Base-by-base conservation (phyloP, 129 eudicot genomes). In the Centella asiatica region DNA sequence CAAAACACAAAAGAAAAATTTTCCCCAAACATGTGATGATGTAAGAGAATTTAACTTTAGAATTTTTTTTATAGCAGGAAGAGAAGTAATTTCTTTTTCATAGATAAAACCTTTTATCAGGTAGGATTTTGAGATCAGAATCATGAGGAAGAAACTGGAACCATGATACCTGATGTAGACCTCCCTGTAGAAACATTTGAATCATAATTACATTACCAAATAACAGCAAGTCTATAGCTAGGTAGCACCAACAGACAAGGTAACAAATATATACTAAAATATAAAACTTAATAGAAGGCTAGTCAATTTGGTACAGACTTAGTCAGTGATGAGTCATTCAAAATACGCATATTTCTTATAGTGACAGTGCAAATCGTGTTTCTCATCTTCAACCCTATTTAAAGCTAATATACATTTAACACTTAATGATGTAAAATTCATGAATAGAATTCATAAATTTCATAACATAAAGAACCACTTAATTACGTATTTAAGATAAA, bases 91-190 rank as follows among this genome's bases (percentile, higher is more conserved):
- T n/a, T n/a, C n/a, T n/a, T n/a, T n/a, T n/a, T n/a, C n/a, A n/a
- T n/a, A n/a, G n/a, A n/a, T n/a, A n/a, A n/a, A n/a, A 92, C 99
- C 99, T 92, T 76, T 76, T 78, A 65, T 92, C 99, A 24, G 89
- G 72, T 39, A 80, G 60, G 17, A 70, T 46, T 52, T 56, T 87
- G 67, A 79, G 68, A 62, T 85, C 95, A 33, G 81, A 74, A 63
- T 92, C 96, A 58, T 75, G 71, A 1, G 99, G 95, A 65, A 92
- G 99, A 77, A 79, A 84, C 76, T 92, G 99, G 70, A 92, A 92
- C 99, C 99, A 92, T 40, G 99, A 92, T 64, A 92, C 78, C 73
- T 87, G 96, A 76, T 82, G 88, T 66, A 92, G 83, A 72, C 95
- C 98, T 52, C 95, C 99, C 99, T 92, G 81, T 62, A 73, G 15